Conservation (phyloP, 164 flowering plant species). For the Houttuynia cordata region DNA sequence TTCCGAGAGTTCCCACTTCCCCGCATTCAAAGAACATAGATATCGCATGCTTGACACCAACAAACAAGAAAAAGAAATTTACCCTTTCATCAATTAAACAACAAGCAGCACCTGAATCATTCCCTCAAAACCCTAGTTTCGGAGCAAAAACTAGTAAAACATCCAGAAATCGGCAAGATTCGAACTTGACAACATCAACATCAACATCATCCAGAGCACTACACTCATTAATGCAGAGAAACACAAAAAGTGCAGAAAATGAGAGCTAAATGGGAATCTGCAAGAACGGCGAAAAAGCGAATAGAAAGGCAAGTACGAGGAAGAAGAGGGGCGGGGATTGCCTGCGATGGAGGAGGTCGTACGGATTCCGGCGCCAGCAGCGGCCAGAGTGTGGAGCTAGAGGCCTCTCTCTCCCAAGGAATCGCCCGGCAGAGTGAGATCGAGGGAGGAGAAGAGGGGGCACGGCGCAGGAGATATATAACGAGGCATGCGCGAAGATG, state of each 20-base stretch:
- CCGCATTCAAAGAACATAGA: neutral
- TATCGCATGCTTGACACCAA: neutral
- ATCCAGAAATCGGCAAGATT: neutral
- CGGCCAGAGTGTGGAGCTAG: no score
- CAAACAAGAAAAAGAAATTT: neutral
- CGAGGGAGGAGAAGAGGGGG: no score
- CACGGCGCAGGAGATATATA: no score
- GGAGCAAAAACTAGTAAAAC: slow-evolving; percentile 6
- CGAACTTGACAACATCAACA: neutral
- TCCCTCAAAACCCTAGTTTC: slow-evolving; percentile 18
- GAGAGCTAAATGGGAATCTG: neutral
- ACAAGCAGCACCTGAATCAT: slow-evolving; percentile 1
- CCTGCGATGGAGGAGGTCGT: no score
- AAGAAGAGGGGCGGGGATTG: no score
- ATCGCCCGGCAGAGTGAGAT: no score
- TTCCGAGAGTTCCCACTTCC: no score
- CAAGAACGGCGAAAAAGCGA: no score
- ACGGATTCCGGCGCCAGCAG: no score
- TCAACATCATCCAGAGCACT: neutral
- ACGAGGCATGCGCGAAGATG: no score
- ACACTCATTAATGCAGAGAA: neutral
- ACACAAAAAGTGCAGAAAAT: neutral
- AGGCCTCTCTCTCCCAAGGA: no score
- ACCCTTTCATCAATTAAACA: neutral
- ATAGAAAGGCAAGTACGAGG: no score